Evolutionary conservation across 345 rosid species (phyloP).

Genomic region (Gossypium rotundifolium): DNA sequence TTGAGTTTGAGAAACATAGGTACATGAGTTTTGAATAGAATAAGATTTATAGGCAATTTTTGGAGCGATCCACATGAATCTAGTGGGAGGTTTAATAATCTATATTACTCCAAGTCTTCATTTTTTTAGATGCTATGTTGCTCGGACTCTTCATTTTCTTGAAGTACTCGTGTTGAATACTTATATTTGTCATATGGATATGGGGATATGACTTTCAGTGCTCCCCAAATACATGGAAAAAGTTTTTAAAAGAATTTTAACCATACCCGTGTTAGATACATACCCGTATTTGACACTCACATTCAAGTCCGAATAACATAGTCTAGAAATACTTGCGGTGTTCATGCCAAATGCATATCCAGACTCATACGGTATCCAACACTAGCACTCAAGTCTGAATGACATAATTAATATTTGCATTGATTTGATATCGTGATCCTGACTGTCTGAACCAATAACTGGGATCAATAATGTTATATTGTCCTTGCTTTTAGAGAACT

Average conservation of each 20-base stretch:
- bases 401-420: not conserved
- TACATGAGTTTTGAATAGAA: not conserved
- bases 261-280: not conserved
- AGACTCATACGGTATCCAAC: not conserved
- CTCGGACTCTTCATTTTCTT: no score
- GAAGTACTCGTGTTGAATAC: no score
- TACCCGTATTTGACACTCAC: not conserved
- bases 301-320: not conserved
- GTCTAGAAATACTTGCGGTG: no score
- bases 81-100: not conserved
- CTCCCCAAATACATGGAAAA: no score
- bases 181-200: no score
- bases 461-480: not conserved
- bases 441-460: not conserved
- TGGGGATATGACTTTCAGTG: no score
- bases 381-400: not conserved
- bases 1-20: no score
- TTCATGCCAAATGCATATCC: no score
- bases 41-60: not conserved
- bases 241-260: no score
- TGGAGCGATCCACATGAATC: not conserved
- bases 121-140: no score
- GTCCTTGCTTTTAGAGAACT: slow-evolving; percentile 54
- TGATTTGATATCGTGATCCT: not conserved
- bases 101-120: no score